Evolutionary conservation across 2,329 filamentous ascomycete genomes (phyloP), one percentile per base, ranked within the genome.

Genomic region (Didymosphaeria variabile): DNA sequence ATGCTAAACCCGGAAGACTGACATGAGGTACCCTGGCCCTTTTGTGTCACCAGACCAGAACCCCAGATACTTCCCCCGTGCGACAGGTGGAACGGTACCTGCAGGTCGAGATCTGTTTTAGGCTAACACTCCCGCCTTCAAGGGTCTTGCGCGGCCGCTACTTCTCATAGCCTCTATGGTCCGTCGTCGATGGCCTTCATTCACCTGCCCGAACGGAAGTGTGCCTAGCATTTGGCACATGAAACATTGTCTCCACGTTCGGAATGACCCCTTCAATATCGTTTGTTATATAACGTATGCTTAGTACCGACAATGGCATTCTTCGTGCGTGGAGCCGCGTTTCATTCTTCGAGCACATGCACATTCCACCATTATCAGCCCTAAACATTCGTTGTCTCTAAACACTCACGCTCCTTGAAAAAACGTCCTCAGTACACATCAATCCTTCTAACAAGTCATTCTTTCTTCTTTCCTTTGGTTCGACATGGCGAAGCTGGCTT

Each of bases 401-500:
- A 51, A 54, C 42, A 61, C 58, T 45, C 45, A 60, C 59, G 67
- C 65, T 67, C 71, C 59, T 51, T 46, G 46, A 52, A 56, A 57
- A 17, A 38, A 66, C 63, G 46, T 60, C 63, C 62, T 61, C 63
- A 55, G 57, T 56, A 63, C 38, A 55, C n/a, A 32, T 61, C 45
- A 44, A 36, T 59, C 44, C 42, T 53, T 59, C 54, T 34, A 31
- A 17, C 36, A 38, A 55, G 49, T 60, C 58, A 57, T 55, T 68
- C 64, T 21, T 67, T 66, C 57, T 52, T 59, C 19, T 44, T 55
- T 54, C 21, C 58, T 62, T 52, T 40, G 42, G 26, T 55, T 31
- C 49, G 62, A 55, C 12, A 77, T 77, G 74, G 67, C 66, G 51
- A 74, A 67, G 63, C 62, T 75, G 38, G 56, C 64, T 54, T 57